Conservation (phyloP, 768 basidiomycete genomes). For the Brasilioporus rufonigricans region DNA sequence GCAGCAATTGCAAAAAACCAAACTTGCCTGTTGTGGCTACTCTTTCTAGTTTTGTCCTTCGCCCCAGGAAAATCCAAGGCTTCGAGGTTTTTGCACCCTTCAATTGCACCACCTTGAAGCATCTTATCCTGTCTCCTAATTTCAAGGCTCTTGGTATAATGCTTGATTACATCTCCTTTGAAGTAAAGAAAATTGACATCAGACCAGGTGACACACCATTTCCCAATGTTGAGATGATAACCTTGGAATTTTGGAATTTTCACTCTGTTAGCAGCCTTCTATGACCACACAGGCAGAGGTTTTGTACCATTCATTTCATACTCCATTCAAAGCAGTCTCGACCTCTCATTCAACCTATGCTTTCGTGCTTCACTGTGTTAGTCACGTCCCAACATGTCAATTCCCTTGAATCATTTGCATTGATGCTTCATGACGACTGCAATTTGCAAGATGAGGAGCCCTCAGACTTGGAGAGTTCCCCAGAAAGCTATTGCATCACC, state of each 20-base stretch:
- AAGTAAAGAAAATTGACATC: neutral
- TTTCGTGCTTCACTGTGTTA: neutral
- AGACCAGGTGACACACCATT: neutral
- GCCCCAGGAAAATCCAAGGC: neutral
- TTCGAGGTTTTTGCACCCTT: neutral
- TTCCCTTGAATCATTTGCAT: neutral
- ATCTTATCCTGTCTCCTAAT: neutral
- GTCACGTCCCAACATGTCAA: neutral
- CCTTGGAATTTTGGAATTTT: neutral
- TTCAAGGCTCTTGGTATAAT: neutral
- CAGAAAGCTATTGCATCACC: neutral
- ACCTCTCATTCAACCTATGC: neutral
- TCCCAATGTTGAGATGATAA: neutral
- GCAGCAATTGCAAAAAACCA: accelerated
- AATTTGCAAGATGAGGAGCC: neutral
- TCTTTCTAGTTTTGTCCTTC: neutral
- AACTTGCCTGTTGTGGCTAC: neutral
- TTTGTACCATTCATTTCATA: neutral
- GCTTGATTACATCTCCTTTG: neutral
- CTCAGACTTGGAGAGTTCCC: neutral
- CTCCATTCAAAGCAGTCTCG: neutral
- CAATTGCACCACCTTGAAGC: neutral
- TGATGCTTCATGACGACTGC: neutral
- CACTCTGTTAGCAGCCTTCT: neutral
- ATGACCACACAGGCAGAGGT: neutral